Conservation (phyloP, 371 early-diverging fungal genomes). For the Mortierella sp. region DNA sequence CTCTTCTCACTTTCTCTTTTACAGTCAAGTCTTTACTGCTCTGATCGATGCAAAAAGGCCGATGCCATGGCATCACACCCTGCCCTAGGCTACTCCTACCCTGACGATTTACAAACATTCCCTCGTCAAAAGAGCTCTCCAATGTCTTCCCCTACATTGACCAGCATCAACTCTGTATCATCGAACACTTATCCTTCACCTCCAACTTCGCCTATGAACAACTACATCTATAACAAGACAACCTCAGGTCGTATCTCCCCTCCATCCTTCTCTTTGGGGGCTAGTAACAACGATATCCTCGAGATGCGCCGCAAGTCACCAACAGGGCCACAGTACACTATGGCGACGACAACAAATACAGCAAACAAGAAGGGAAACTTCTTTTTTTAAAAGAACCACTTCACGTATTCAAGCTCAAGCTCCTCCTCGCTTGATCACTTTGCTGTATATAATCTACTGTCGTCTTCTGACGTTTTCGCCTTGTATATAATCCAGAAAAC, state of each 20-base stretch:
- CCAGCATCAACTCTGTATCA: slow-evolving; percentile 14
- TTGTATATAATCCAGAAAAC: slow-evolving; percentile 25
- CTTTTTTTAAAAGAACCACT: slow-evolving; percentile 23
- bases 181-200: slow-evolving; percentile 35
- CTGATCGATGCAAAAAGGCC: slow-evolving; percentile 51
- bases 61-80: slow-evolving; percentile 46
- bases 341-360: slow-evolving; percentile 21
- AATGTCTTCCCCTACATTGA: slow-evolving; percentile 31
- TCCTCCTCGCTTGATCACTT: neutral
- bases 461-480: slow-evolving; percentile 15
- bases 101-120: slow-evolving; percentile 39
- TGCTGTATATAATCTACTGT: slow-evolving; percentile 19
- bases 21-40: slow-evolving; percentile 47
- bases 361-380: slow-evolving; percentile 36
- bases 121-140: slow-evolving; percentile 36
- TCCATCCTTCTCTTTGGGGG: slow-evolving; percentile 44
- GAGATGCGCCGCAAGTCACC: slow-evolving; percentile 42
- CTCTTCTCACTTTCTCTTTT: neutral
- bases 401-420: neutral
- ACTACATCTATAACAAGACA: slow-evolving; percentile 48
- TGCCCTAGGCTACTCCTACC: slow-evolving; percentile 41
- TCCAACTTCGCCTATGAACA: slow-evolving; percentile 49
- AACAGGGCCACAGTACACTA: slow-evolving; percentile 31
- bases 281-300: slow-evolving; percentile 15
- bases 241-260: slow-evolving; percentile 46